Evolutionary conservation across 1,284 basidiomycete genomes (phyloP).

Genomic region (Malassezia vespertilionis): DNA sequence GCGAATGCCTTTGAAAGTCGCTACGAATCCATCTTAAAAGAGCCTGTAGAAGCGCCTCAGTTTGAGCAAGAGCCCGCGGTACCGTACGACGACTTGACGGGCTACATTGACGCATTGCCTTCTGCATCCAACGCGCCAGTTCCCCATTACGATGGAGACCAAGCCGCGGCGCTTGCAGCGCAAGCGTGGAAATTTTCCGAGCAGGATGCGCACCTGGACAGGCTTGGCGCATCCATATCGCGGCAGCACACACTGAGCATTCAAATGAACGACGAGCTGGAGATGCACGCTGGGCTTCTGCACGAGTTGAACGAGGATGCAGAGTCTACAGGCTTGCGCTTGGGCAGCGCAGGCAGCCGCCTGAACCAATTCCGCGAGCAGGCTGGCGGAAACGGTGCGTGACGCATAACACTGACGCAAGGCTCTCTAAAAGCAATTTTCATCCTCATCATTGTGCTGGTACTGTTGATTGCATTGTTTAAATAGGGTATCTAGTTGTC

Average conservation of each 20-base stretch:
- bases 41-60: no score
- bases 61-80: no score
- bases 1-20: no score
- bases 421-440: slow-evolving; percentile 30
- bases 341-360: slow-evolving; percentile 30
- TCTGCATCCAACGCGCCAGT: no score
- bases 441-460: slow-evolving; percentile 29
- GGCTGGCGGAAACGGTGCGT: slow-evolving; percentile 43
- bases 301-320: slow-evolving; percentile 30
- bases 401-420: slow-evolving; percentile 6
- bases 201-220: slow-evolving; percentile 38
- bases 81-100: no score
- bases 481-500: slow-evolving; percentile 21
- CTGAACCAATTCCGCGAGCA: slow-evolving; percentile 28
- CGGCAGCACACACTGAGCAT: slow-evolving; percentile 39
- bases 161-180: slow-evolving; percentile 12
- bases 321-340: slow-evolving; percentile 28
- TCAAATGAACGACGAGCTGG: slow-evolving; percentile 45
- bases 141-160: slow-evolving; percentile 4
- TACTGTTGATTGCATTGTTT: slow-evolving; percentile 35
- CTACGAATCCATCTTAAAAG: no score
- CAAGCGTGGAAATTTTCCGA: slow-evolving; percentile 26
- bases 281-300: slow-evolving; percentile 34
- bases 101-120: no score
- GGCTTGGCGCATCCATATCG: slow-evolving; percentile 29